Evolutionary conservation across 163 green algal species (phyloP).

Genomic region (Scenedesmus sp.): DNA sequence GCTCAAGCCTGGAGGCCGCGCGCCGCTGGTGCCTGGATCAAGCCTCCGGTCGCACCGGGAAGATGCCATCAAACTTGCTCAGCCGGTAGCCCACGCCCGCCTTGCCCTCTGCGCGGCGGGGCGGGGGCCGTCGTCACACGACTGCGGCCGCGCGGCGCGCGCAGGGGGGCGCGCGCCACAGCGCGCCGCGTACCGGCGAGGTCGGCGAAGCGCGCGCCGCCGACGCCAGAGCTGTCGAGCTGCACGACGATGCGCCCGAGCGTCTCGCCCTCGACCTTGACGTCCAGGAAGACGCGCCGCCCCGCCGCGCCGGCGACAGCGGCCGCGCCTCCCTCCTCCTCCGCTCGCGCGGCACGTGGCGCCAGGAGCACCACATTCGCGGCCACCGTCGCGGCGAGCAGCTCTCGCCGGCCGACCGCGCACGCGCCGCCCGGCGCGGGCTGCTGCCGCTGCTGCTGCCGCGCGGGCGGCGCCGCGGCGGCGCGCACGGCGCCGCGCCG

Average conservation of each 20-base stretch:
- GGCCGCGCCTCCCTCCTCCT: background rate
- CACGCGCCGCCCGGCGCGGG: too few species aligned
- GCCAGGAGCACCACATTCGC: background rate
- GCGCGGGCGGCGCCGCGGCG: too few species aligned
- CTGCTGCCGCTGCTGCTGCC: too few species aligned
- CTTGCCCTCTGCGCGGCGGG: slow-evolving; percentile 42
- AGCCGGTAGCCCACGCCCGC: slow-evolving; percentile 61
- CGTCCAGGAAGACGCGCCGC: slow-evolving; percentile 54
- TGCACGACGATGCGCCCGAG: slow-evolving; percentile 49
- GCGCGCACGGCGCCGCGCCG: too few species aligned
- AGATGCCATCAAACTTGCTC: slow-evolving; percentile 54
- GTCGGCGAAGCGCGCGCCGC: slow-evolving; percentile 55
- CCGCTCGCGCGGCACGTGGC: background rate
- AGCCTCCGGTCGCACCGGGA: slow-evolving; percentile 16
- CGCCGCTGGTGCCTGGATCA: too few species aligned
- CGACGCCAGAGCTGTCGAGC: slow-evolving; percentile 13
- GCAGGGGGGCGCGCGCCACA: too few species aligned
- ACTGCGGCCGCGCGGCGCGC: too few species aligned
- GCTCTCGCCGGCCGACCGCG: slow-evolving; percentile 5
- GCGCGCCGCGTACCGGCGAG: slow-evolving; percentile 22
- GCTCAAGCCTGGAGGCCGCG: too few species aligned
- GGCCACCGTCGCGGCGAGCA: background rate
- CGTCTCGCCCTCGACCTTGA: slow-evolving; percentile 56
- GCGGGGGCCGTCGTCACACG: too few species aligned
- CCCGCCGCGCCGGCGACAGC: background rate